These are phyloP conservation scores for Mycena latifolia DNA, from an alignment of 768 basidiomycete genomes.

Conservation along the genomic window DNA sequence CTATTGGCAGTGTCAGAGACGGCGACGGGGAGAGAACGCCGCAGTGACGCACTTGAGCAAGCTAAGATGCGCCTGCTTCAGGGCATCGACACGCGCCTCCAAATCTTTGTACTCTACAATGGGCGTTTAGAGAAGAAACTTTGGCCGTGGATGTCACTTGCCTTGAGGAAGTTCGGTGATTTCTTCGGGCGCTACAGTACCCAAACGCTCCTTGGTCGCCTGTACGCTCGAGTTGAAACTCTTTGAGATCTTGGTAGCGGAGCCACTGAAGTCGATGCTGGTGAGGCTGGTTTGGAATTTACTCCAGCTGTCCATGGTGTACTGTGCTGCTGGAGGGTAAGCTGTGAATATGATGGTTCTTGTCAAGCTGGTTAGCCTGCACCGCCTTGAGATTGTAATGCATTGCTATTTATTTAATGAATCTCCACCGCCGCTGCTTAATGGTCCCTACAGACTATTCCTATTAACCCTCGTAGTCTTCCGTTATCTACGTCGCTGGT, in stretches of 20 bases:
- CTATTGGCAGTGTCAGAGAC: slow-evolving; percentile 50
- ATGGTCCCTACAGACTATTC: too few relatives aligned
- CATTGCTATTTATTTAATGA: not conserved
- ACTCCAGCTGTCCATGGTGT: slow-evolving; percentile 74
- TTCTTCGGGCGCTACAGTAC: slow-evolving; percentile 90
- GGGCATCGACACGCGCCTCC: slow-evolving; percentile 94
- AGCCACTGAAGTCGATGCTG: slow-evolving; percentile 78
- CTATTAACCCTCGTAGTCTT: too few relatives aligned
- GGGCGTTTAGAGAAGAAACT: not conserved
- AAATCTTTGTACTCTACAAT: slow-evolving; percentile 94
- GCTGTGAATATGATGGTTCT: slow-evolving; percentile 7
- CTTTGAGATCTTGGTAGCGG: slow-evolving; percentile 81
- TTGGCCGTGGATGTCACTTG: slow-evolving; percentile 42
- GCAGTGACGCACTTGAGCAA: slow-evolving; percentile 77
- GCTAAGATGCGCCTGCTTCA: slow-evolving; percentile 80
- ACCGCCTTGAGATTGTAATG: too few relatives aligned
- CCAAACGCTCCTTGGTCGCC: slow-evolving; percentile 88
- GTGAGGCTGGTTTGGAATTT: slow-evolving; percentile 75
- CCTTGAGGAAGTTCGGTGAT: slow-evolving; percentile 96
- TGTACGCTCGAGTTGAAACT: slow-evolving; percentile 87
- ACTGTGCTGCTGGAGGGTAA: slow-evolving; percentile 46
- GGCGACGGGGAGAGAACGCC: slow-evolving; percentile 1
- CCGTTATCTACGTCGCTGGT: too few relatives aligned
- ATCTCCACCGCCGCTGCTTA: not conserved
- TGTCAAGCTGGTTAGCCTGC: slow-evolving; percentile 19